phyloP scores from a whole-genome alignment of 1,284 basidiomycete species.

The Cystobasidium slooffiae region DNA sequence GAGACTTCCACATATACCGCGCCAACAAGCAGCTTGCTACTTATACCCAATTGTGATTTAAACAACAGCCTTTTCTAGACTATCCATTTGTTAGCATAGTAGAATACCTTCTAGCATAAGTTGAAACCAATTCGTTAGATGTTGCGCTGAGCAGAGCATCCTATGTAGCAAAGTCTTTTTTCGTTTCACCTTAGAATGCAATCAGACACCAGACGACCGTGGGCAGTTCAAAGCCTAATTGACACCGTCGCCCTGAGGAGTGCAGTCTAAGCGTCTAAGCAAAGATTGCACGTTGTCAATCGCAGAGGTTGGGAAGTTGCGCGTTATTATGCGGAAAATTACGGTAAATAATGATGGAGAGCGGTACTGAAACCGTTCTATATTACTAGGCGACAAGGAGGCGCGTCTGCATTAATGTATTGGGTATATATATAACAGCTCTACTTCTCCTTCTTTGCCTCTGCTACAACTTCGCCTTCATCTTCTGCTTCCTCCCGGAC shows the following conservation, averaged over 20 bases:
- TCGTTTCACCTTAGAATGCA: not conserved
- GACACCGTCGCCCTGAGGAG: no score
- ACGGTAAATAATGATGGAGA: not conserved
- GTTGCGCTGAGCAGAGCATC: not conserved
- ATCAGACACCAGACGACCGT: not conserved
- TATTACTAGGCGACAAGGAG: no score
- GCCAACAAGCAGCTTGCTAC: not conserved
- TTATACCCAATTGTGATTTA: not conserved
- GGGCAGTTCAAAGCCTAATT: no score
- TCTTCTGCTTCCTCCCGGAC: constrained; percentile 13
- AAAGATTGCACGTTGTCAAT: no score
- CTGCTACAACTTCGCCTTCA: not conserved
- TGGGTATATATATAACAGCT: not conserved
- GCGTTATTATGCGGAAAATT: no score
- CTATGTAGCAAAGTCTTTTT: constrained; percentile 17
- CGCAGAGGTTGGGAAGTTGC: no score
- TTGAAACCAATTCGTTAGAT: no score
- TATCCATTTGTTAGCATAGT: not conserved
- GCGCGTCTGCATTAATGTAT: no score
- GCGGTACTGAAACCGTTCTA: not conserved
- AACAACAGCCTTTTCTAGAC: not conserved
- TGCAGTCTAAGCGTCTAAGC: no score
- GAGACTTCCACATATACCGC: not conserved
- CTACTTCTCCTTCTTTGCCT: not conserved
- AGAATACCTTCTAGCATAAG: not conserved